Percentiles rank a stretch among this genome's conserved stretches.
phyloP scores from a whole-genome alignment of 441 rosid species.

The Euphorbia celastroides region DNA sequence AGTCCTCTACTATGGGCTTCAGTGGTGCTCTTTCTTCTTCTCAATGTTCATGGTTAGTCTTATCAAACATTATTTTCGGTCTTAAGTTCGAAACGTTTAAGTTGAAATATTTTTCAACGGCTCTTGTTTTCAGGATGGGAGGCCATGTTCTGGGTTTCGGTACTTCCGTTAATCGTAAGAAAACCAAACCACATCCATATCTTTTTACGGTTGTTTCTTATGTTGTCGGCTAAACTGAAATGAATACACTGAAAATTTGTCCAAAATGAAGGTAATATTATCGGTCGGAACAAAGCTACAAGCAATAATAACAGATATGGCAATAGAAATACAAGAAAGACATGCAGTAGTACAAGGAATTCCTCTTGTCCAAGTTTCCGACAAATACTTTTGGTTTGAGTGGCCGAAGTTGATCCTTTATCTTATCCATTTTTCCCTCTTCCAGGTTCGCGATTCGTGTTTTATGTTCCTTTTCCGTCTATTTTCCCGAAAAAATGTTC shows the following conservation, averaged over 20 bases:
- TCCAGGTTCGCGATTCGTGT: constrained; percentile 43
- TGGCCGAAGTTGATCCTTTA: constrained; percentile 69
- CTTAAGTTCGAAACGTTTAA: background rate
- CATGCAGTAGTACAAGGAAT: constrained; percentile 80
- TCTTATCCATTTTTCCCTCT: constrained; percentile 74
- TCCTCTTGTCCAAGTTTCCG: constrained; percentile 73
- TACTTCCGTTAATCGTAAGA: constrained; percentile 75
- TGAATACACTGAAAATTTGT: no score
- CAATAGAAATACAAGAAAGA: constrained; percentile 56
- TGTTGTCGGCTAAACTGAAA: no score
- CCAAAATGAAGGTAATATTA: constrained; percentile 51
- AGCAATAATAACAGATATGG: constrained; percentile 72
- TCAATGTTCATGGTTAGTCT: constrained; percentile 65
- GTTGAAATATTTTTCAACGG: no score
- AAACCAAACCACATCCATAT: no score
- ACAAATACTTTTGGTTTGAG: constrained; percentile 83
- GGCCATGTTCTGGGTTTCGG: constrained; percentile 52
- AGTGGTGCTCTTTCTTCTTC: constrained; percentile 70
- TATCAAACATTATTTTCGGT: background rate
- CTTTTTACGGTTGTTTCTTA: no score
- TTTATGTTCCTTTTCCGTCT: background rate
- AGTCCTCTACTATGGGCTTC: constrained; percentile 88
- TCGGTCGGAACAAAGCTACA: constrained; percentile 73
- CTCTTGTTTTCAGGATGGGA: constrained; percentile 59
- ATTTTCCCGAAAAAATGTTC: no score